A percentile compares a stretch with the other conserved stretches of the same genome.
Evolutionary conservation across 2,329 filamentous ascomycete species (phyloP).

Genomic region (Phaeosphaeriaceae sp.): DNA sequence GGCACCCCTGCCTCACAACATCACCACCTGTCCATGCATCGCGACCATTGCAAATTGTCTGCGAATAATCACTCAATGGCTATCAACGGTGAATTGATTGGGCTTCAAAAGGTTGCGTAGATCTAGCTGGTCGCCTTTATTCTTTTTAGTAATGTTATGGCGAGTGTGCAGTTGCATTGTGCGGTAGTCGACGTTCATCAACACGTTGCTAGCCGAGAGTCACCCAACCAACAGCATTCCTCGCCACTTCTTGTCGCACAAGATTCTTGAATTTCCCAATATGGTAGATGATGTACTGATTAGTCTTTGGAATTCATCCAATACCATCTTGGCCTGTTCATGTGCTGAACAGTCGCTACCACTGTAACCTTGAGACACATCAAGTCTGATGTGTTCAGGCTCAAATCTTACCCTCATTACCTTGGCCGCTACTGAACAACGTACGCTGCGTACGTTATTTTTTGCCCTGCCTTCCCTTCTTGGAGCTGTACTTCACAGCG

Average conservation of each 20-base stretch:
- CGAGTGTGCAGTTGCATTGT: not conserved
- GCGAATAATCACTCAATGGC: too few species aligned
- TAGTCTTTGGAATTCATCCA: slow-evolving; percentile 24
- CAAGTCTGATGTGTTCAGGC: slow-evolving; percentile 35
- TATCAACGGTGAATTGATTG: not conserved
- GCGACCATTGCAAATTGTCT: not conserved
- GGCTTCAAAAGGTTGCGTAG: not conserved
- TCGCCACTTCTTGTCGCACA: slow-evolving; percentile 15
- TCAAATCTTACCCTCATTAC: slow-evolving; percentile 28
- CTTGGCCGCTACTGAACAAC: slow-evolving; percentile 13
- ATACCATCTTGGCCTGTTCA: slow-evolving; percentile 17
- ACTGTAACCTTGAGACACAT: slow-evolving; percentile 32
- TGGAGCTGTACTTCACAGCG: not conserved
- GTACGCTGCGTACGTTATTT: not conserved
- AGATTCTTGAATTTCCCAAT: slow-evolving; percentile 20
- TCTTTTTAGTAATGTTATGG: not conserved
- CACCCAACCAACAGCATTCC: slow-evolving; percentile 25
- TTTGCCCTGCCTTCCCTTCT: slow-evolving; percentile 8
- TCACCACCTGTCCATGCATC: not conserved
- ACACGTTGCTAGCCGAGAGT: slow-evolving; percentile 14
- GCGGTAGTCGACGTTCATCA: slow-evolving; percentile 3
- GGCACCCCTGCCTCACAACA: slow-evolving; percentile 10
- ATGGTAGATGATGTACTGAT: slow-evolving; percentile 4
- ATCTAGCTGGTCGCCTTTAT: not conserved
- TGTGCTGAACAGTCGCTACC: slow-evolving; percentile 19